Evolutionary conservation across 2,329 filamentous ascomycete species (phyloP).

Genomic region (Phialocephala subalpina): DNA sequence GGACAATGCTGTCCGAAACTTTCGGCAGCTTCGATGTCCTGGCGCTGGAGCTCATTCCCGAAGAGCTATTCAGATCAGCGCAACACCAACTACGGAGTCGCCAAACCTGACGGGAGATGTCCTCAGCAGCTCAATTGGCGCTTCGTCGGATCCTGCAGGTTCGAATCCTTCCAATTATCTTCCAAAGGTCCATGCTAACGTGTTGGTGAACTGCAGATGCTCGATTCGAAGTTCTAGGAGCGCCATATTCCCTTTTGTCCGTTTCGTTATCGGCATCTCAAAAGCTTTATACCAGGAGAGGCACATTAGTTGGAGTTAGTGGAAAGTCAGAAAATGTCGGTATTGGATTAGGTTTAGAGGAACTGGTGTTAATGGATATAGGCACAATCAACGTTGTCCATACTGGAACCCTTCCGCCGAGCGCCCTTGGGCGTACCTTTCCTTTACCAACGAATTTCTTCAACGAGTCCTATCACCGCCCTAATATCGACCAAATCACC

Average conservation of each 20-base stretch:
- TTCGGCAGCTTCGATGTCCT: slow-evolving; percentile 36
- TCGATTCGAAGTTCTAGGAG: slow-evolving; percentile 90
- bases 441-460: slow-evolving; percentile 90
- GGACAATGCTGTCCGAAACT: slow-evolving; percentile 35
- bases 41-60: slow-evolving; percentile 45
- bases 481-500: slow-evolving; percentile 88
- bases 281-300: slow-evolving; percentile 89
- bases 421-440: slow-evolving; percentile 88
- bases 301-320: slow-evolving; percentile 87
- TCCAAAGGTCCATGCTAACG: slow-evolving; percentile 15
- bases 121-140: slow-evolving; percentile 58
- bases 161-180: slow-evolving; percentile 16
- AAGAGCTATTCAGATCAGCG: slow-evolving; percentile 68
- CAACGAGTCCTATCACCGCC: slow-evolving; percentile 86
- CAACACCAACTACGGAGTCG: slow-evolving; percentile 64
- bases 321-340: slow-evolving; percentile 90
- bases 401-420: slow-evolving; percentile 85
- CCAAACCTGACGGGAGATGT: slow-evolving; percentile 60
- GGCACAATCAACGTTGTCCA: slow-evolving; percentile 87
- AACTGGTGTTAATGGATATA: slow-evolving; percentile 46
- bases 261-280: slow-evolving; percentile 94
- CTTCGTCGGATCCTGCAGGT: slow-evolving; percentile 43
- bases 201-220: slow-evolving; percentile 69
- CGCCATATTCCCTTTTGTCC: slow-evolving; percentile 92
- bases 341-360: neutral